Conservation (phyloP, 768 basidiomycete species). For the Crassisporium funariophilum region DNA sequence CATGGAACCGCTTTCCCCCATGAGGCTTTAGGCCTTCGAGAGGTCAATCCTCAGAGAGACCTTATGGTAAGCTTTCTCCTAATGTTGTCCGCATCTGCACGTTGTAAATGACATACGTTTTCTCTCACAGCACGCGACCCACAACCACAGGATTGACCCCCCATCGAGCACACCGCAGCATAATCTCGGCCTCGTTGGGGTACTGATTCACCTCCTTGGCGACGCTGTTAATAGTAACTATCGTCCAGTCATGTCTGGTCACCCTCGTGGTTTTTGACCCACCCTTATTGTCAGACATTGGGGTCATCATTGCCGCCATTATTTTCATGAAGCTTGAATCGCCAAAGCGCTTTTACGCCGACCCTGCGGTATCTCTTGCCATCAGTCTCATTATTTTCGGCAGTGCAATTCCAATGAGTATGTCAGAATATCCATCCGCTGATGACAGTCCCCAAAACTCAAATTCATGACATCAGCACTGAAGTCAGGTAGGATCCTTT, state of each 20-base stretch:
- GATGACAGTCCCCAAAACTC: conserved; percentile 2
- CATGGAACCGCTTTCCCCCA: conserved; percentile 28
- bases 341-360: conserved; percentile 51
- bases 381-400: conserved; percentile 56
- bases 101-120: conserved; percentile 1
- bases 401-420: conserved; percentile 55
- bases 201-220: conserved; percentile 52
- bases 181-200: conserved; percentile 50
- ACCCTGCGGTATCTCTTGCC: conserved; percentile 51
- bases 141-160: conserved; percentile 49
- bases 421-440: conserved; percentile 8
- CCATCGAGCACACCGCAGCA: conserved; percentile 33
- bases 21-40: conserved; percentile 21
- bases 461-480: conserved; percentile 32
- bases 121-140: conserved; percentile 53
- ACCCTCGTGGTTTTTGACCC: background rate
- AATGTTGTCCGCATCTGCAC: background rate
- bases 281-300: conserved; percentile 41
- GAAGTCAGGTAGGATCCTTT: conserved; percentile 50
- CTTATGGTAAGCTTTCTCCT: conserved; percentile 28
- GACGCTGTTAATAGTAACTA: conserved; percentile 55
- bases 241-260: conserved; percentile 6
- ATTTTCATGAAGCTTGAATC: conserved; percentile 51
- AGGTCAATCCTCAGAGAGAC: conserved; percentile 24
- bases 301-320: conserved; percentile 52